Base-by-base conservation (phyloP, 2,329 filamentous ascomycete species). In the Dryadomyces quercivorus region DNA sequence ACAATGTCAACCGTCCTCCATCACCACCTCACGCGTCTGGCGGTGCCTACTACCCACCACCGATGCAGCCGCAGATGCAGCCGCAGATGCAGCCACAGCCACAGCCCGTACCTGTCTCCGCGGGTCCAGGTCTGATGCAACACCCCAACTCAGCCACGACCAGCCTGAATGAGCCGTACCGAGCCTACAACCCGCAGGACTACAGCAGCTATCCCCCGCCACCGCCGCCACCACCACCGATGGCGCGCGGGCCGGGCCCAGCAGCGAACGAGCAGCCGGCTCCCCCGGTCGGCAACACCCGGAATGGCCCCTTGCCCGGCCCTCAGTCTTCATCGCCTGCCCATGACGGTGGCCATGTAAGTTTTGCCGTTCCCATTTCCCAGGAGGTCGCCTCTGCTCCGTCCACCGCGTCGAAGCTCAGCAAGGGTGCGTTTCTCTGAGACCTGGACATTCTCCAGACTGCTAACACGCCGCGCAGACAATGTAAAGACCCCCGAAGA, bases 1-100 rank as follows among this genome's bases (percentile, higher is more conserved):
- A 66, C 52, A 62, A 64, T 43, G 34, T 46, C 15, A 51, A 54
- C 38, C 47, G 59, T 3, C 69, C 69, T 5, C 69, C 70, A 5
- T 78, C 75, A 2, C 75, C 75, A 0, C 72, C 73, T 3, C 74
- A 69, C 53, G 74, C 74, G 4, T 78, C 75, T 2, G 75, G 75
- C n/a, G 75, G 75, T 13, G 70, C 71, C 16, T 76, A 70, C 61
- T 76, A 74, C 56, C 72, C 71, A 3, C 71, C 72, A 9, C 44
- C 45, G 56, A 31, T 31, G 26, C 26, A 31, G 8, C 26, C 26
- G 26, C 26, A 45, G 55, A 58, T 9, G 50, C 56, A 36, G 26
- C 21, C 12, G 15, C n/a, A n/a, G n/a, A n/a, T n/a, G n/a, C n/a
- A 45, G 55, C 58, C 12, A 51, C 56, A 36, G 26, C 21, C 12